Base-by-base conservation (phyloP, 1,284 basidiomycete genomes). In the Malassezia psittaci region DNA sequence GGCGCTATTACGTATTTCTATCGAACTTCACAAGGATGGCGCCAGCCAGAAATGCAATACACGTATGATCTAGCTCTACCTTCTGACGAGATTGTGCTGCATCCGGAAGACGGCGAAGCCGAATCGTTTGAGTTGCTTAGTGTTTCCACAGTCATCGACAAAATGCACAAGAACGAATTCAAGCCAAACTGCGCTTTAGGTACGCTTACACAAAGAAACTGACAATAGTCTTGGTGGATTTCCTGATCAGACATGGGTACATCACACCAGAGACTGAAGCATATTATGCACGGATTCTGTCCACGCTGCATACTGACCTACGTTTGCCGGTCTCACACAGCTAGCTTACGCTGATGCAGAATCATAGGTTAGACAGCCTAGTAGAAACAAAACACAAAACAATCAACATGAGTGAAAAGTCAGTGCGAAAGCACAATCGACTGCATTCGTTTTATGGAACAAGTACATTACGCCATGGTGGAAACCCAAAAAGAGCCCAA, bases 21-120 rank as follows among this genome's bases (percentile, higher is more conserved):
- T 65, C 84, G 85, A 64, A 87, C 85, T 0, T 61, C 79, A 0
- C 77, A 78, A 36, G 67, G 69, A 10, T 69, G 64, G 59, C 59
- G 65, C 13, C 70, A 75, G 51, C 71, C 68, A 18, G 71, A 72
- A 52, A 59, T 71, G n/a, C 64, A 73, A 59, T 79, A 49, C 45
- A 54, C 57, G 7, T 74, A 74, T 56, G 72, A 72, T 37, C 53
- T 74, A 16, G 52, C 55, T 1, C 46, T 74, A 33, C 67, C 72
- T 1, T 21, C 60, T 1, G 45, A 46, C 13, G 61, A 64, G 36
- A 75, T 87, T 60, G 77, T 80, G 39, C 87, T 88, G 0, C 79
- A 79, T 45, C 90, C 90, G 0, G 79, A 83, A 37, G 93, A 96
- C 64, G 90, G 87, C 33, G 93, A 96, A 74, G 91, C 96, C 5